Conservation (phyloP, 495 filamentous ascomycete genomes). For the Rusavskia elegans region DNA sequence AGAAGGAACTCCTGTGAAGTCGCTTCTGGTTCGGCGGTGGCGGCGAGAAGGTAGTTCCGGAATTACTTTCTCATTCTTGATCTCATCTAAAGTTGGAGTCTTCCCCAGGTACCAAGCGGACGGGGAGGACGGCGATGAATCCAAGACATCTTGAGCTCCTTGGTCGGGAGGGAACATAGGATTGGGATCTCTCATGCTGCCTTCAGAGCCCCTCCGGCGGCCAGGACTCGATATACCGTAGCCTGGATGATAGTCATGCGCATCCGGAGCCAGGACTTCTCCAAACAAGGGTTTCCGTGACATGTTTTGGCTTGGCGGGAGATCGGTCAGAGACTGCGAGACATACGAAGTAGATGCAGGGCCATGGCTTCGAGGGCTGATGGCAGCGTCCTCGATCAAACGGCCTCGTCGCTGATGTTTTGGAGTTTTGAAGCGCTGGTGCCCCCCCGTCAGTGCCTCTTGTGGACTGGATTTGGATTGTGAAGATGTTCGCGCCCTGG, state of each 20-base stretch:
- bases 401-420: constrained; percentile 8
- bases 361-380: constrained; percentile 5
- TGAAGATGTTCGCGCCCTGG: constrained; percentile 18
- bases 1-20: constrained; percentile 14
- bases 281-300: constrained; percentile 33
- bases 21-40: constrained; percentile 35
- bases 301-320: constrained; percentile 4
- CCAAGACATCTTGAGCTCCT: constrained; percentile 16
- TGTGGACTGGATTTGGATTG: constrained; percentile 3
- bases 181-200: constrained; percentile 35
- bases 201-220: constrained; percentile 36
- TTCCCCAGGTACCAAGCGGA: constrained; percentile 39
- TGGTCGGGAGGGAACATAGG: constrained; percentile 30
- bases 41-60: constrained; percentile 9
- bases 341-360: constrained; percentile 4
- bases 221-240: constrained; percentile 25
- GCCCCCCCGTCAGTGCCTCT: background rate
- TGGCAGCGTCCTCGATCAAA: constrained; percentile 1
- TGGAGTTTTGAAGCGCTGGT: background rate
- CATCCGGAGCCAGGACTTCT: constrained; percentile 28
- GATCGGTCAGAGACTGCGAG: constrained; percentile 17
- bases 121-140: constrained; percentile 32
- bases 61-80: constrained; percentile 19
- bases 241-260: constrained; percentile 20
- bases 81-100: constrained; percentile 31